phyloP scores from a whole-genome alignment of 2,329 filamentous ascomycete species.

The Cercospora janseana region DNA sequence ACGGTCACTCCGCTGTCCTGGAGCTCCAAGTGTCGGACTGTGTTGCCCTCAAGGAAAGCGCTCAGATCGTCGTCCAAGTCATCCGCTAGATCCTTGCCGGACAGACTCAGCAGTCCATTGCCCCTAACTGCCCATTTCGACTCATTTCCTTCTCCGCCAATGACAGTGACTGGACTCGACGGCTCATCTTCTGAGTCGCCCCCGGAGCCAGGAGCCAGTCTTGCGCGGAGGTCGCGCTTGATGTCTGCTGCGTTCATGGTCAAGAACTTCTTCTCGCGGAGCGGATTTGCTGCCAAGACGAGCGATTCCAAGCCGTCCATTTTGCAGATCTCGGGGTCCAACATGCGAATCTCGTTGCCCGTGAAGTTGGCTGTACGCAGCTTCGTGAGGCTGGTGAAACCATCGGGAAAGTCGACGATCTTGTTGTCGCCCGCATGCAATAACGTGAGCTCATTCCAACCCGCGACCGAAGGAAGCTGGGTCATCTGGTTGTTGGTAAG shows the following conservation, averaged over 20 bases:
- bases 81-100: slow-evolving; percentile 40
- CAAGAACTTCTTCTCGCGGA: slow-evolving; percentile 82
- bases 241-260: slow-evolving; percentile 77
- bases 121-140: slow-evolving; percentile 33
- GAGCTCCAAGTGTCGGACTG: slow-evolving; percentile 61
- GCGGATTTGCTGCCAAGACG: slow-evolving; percentile 80
- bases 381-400: slow-evolving; percentile 65
- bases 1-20: slow-evolving; percentile 72
- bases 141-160: slow-evolving; percentile 19
- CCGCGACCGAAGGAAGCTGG: slow-evolving; percentile 68
- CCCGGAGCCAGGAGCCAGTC: slow-evolving; percentile 60
- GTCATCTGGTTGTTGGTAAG: slow-evolving; percentile 79
- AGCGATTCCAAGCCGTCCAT: slow-evolving; percentile 78
- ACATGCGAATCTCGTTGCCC: slow-evolving; percentile 72
- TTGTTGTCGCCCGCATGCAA: slow-evolving; percentile 80
- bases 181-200: slow-evolving; percentile 34
- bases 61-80: slow-evolving; percentile 43
- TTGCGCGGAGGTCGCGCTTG: slow-evolving; percentile 67
- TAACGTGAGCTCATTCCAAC: slow-evolving; percentile 70
- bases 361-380: slow-evolving; percentile 79
- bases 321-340: slow-evolving; percentile 72
- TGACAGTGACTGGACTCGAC: slow-evolving; percentile 28
- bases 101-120: slow-evolving; percentile 44
- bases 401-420: slow-evolving; percentile 70
- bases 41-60: slow-evolving; percentile 46